phyloP scores from a whole-genome alignment of 2,329 filamentous ascomycete species.

The Diaporthe amygdali region DNA sequence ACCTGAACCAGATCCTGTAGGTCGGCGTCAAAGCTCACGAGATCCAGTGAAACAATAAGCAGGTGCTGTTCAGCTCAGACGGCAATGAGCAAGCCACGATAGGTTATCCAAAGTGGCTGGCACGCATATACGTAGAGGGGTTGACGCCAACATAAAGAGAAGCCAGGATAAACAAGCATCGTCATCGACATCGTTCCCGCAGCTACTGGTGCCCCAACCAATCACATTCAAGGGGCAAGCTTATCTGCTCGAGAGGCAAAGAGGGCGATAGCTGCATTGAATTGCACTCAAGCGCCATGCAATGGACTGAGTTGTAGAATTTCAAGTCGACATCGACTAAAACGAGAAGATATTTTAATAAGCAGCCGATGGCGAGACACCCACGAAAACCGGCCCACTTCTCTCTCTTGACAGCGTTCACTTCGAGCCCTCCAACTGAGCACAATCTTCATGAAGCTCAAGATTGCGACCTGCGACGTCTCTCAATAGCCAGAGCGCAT shows the following conservation, averaged over 20 bases:
- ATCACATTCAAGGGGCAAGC: background rate
- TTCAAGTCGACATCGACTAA: background rate
- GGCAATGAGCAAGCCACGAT: too few relatives aligned
- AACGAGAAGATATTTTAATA: too few relatives aligned
- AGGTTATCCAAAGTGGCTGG: background rate
- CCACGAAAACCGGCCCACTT: too few relatives aligned
- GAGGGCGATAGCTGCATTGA: background rate
- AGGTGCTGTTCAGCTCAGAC: too few relatives aligned
- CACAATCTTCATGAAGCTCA: too few relatives aligned
- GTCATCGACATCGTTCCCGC: background rate
- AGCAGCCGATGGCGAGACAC: too few relatives aligned
- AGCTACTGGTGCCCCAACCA: background rate
- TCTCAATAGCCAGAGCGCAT: background rate
- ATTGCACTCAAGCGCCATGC: background rate
- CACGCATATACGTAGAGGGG: background rate
- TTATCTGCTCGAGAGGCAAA: background rate
- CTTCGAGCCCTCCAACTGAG: too few relatives aligned
- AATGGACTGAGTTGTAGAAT: too few relatives aligned
- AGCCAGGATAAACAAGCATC: background rate
- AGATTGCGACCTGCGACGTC: background rate
- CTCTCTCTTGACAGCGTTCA: too few relatives aligned
- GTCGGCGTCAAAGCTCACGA: background rate
- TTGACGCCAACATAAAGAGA: too few relatives aligned
- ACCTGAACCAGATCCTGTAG: accelerated
- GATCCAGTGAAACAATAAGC: background rate